Evolutionary conservation across 2,329 filamentous ascomycete genomes (phyloP).

Genomic region (Exophiala viscosa): DNA sequence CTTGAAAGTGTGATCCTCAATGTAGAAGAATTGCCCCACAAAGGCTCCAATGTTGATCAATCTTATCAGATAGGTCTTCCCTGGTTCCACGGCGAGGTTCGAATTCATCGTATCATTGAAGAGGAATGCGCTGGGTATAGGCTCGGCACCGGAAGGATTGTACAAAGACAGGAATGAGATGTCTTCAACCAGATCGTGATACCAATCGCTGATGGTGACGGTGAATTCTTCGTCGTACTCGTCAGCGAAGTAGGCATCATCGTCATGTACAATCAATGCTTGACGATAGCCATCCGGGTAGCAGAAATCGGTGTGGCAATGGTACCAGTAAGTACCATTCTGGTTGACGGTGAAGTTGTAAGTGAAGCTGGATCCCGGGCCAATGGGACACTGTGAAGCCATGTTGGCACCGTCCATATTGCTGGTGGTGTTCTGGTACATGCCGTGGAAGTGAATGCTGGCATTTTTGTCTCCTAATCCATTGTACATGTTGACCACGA

Average conservation of each 20-base stretch:
- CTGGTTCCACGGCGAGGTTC: slow-evolving; percentile 58
- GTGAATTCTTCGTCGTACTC: slow-evolving; percentile 62
- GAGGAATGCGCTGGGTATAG: slow-evolving; percentile 64
- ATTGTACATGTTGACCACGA: slow-evolving; percentile 40
- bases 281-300: slow-evolving; percentile 68
- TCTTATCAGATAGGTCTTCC: slow-evolving; percentile 69
- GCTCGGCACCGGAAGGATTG: slow-evolving; percentile 55
- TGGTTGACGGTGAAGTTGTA: slow-evolving; percentile 69
- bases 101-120: slow-evolving; percentile 67
- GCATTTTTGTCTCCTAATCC: slow-evolving; percentile 38
- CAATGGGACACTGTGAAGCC: slow-evolving; percentile 65
- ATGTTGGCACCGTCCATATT: slow-evolving; percentile 68
- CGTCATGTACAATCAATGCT: slow-evolving; percentile 63
- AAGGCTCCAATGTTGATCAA: slow-evolving; percentile 72
- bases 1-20: slow-evolving; percentile 56
- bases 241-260: slow-evolving; percentile 53
- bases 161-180: slow-evolving; percentile 48
- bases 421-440: slow-evolving; percentile 64
- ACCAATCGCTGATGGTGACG: slow-evolving; percentile 68
- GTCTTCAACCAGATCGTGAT: slow-evolving; percentile 56
- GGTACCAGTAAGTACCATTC: slow-evolving; percentile 76
- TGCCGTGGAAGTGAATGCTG: slow-evolving; percentile 61
- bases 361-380: slow-evolving; percentile 60
- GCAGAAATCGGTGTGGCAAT: slow-evolving; percentile 64
- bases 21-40: slow-evolving; percentile 47